phyloP scores from a whole-genome alignment of 345 rosid species.

The Populus ilicifolia region DNA sequence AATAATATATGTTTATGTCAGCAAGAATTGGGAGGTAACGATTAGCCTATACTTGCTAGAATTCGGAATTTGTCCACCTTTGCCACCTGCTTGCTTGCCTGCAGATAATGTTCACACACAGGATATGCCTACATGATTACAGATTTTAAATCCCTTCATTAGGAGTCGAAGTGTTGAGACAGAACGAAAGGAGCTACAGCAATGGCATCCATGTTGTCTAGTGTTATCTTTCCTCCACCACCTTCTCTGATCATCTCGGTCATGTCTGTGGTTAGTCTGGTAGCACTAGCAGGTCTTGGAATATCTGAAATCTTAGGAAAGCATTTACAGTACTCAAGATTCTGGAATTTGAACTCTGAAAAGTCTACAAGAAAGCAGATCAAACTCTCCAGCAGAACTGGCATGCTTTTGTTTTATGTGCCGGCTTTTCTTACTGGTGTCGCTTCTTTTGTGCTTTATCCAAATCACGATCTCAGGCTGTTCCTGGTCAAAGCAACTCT shows the following conservation, averaged over 20 bases:
- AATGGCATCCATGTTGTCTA: neutral
- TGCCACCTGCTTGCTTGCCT: neutral
- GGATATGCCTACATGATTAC: neutral
- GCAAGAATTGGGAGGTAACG: too few relatives aligned
- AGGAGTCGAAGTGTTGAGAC: neutral
- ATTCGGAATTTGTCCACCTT: neutral
- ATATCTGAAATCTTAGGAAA: neutral
- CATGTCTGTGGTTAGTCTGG: constrained; percentile 3
- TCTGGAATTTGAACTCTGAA: neutral
- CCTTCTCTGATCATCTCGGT: neutral
- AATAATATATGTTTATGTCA: too few relatives aligned
- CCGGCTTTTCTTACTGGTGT: neutral
- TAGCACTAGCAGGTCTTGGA: neutral
- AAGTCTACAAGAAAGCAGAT: neutral
- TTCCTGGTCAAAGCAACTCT: neutral
- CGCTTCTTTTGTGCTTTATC: neutral
- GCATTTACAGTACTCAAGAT: constrained; percentile 7
- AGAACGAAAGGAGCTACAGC: neutral
- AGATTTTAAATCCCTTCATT: neutral
- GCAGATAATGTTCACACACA: neutral
- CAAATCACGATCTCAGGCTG: neutral
- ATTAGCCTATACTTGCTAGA: too few relatives aligned
- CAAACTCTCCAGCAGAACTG: neutral
- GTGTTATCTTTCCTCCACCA: neutral
- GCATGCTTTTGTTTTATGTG: neutral